Conservation (phyloP, 768 basidiomycete species). For the Mycena galopus region DNA sequence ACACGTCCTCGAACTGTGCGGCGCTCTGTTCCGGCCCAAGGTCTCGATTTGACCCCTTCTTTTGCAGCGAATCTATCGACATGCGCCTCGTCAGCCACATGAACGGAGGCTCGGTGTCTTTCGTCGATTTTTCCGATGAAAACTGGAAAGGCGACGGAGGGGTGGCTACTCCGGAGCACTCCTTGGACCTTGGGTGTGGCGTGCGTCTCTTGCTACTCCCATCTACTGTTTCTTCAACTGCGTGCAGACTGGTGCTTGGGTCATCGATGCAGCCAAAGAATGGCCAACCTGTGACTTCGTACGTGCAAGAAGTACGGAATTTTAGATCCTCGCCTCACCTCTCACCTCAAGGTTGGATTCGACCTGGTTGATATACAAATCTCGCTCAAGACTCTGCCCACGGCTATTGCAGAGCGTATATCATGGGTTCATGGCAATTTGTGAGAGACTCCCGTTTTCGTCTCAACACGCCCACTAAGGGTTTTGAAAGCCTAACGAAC, state of each 20-base stretch:
- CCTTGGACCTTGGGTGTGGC: conserved; percentile 81
- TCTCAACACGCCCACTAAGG: not conserved
- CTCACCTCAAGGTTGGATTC: conserved; percentile 74
- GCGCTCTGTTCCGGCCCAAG: conserved; percentile 24
- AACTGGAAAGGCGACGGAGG: conserved; percentile 25
- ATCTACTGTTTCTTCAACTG: not conserved
- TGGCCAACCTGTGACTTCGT: conserved; percentile 79
- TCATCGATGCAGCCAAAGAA: conserved; percentile 78
- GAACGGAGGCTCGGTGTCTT: conserved; percentile 66
- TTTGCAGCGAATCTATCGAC: conserved; percentile 66
- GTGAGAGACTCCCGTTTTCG: conserved; percentile 54
- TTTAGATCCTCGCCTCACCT: not conserved
- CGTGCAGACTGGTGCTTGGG: conserved; percentile 74
- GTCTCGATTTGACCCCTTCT: not conserved
- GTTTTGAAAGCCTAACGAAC: conserved; percentile 70
- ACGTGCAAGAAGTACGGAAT: conserved; percentile 41
- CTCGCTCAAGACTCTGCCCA: conserved; percentile 59
- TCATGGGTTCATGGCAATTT: conserved; percentile 85
- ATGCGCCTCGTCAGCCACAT: conserved; percentile 63
- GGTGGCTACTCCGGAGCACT: conserved; percentile 57
- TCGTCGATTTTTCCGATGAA: conserved; percentile 66
- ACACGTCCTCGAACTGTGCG: conserved; percentile 77
- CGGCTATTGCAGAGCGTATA: conserved; percentile 66
- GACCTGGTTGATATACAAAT: conserved; percentile 84
- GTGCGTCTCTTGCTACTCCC: conserved; percentile 54